Percentiles rank a stretch among this genome's conserved stretches.
phyloP scores from a whole-genome alignment of 2,329 filamentous ascomycete genomes.

The Chalaropsis thielavioides region DNA sequence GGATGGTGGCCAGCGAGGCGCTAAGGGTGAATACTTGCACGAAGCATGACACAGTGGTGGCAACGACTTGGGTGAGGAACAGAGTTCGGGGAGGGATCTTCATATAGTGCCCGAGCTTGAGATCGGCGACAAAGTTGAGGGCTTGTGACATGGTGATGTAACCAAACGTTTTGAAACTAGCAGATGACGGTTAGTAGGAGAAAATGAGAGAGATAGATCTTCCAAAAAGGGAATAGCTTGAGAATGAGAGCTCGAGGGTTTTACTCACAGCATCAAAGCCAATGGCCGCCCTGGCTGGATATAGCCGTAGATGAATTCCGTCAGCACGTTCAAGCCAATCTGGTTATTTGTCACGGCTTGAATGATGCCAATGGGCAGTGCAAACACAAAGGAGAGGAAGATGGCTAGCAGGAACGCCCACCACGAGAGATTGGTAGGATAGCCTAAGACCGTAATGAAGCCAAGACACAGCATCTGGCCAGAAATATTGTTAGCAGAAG shows the following conservation, averaged over 20 bases:
- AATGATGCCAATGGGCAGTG: conserved; percentile 54
- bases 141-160: conserved; percentile 52
- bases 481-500: conserved; percentile 14
- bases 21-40: conserved; percentile 53
- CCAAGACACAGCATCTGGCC: conserved; percentile 38
- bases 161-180: conserved; percentile 47
- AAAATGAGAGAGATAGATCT: neutral
- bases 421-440: conserved; percentile 54
- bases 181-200: conserved; percentile 8
- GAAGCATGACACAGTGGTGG: conserved; percentile 51
- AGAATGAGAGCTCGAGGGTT: neutral
- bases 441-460: conserved; percentile 41
- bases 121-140: conserved; percentile 47
- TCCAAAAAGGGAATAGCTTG: no score
- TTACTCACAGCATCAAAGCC: conserved; percentile 53
- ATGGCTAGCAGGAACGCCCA: conserved; percentile 58
- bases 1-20: conserved; percentile 45
- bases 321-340: conserved; percentile 59
- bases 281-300: conserved; percentile 58
- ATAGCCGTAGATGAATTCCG: conserved; percentile 61
- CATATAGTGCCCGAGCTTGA: conserved; percentile 64
- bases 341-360: conserved; percentile 56
- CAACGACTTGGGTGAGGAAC: conserved; percentile 51
- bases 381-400: conserved; percentile 47
- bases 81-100: conserved; percentile 52